A percentile compares a stretch with the other conserved stretches of the same genome.
These are phyloP conservation scores for Aspergillus brunneoviolaceus DNA, from an alignment of 2,329 filamentous ascomycete genomes.

Conservation along the genomic window DNA sequence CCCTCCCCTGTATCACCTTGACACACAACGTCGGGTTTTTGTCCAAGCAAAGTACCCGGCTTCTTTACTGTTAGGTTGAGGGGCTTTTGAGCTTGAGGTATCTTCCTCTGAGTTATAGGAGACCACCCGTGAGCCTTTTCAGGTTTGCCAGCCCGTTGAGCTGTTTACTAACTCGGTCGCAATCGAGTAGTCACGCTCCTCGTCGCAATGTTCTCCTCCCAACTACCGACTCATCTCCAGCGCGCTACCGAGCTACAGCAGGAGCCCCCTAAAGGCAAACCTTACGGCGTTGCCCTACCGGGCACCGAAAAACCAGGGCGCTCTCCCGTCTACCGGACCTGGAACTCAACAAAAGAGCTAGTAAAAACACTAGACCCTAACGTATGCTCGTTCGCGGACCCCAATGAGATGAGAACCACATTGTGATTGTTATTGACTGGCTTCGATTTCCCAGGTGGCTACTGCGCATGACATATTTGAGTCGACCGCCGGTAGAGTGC, in stretches of 20 bases:
- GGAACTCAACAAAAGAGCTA: slow-evolving; percentile 70
- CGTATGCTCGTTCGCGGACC: slow-evolving; percentile 35
- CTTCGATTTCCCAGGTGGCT: slow-evolving; percentile 41
- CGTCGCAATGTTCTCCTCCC: slow-evolving; percentile 39
- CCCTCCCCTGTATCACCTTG: no score
- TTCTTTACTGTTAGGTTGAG: no score
- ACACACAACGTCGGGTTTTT: no score
- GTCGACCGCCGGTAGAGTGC: slow-evolving; percentile 58
- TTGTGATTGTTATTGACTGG: background rate
- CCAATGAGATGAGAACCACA: background rate
- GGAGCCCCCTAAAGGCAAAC: slow-evolving; percentile 69
- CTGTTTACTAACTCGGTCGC: background rate
- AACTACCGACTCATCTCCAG: slow-evolving; percentile 34
- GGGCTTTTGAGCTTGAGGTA: background rate
- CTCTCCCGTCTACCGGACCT: slow-evolving; percentile 78
- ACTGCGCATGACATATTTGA: slow-evolving; percentile 84
- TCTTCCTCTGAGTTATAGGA: background rate
- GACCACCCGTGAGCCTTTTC: background rate
- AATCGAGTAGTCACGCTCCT: background rate
- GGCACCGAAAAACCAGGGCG: slow-evolving; percentile 72
- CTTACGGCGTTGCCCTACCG: slow-evolving; percentile 75
- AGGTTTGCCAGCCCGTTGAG: background rate
- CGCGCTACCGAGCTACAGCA: slow-evolving; percentile 53
- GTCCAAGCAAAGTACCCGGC: no score
- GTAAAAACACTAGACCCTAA: slow-evolving; percentile 71